A percentile compares a stretch with the other conserved stretches of the same genome.
phyloP scores from a whole-genome alignment of 441 rosid genomes.

The Raphanus hybrid region DNA sequence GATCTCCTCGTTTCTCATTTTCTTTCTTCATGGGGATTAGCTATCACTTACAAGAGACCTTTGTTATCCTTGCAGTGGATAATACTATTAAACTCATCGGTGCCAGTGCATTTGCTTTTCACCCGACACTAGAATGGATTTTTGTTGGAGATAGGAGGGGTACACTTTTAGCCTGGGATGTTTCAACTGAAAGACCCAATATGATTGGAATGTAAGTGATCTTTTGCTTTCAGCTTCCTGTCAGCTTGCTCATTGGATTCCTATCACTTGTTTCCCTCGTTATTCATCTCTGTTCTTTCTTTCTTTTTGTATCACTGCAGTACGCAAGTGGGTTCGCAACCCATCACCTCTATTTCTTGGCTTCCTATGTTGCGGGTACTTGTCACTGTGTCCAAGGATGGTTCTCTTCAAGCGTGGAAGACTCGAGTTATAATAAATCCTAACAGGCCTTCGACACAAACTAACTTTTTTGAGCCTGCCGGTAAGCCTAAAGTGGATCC shows the following conservation, averaged over 20 bases:
- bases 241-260: conserved; percentile 26
- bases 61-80: conserved; percentile 69
- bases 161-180: conserved; percentile 95
- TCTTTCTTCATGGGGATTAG: conserved; percentile 24
- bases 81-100: conserved; percentile 96
- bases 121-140: conserved; percentile 95
- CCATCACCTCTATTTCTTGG: conserved; percentile 94
- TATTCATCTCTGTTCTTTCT: conserved; percentile 33
- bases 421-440: conserved; percentile 84
- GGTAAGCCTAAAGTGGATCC: conserved; percentile 49
- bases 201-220: conserved; percentile 96
- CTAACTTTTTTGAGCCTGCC: conserved; percentile 95
- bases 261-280: not conserved
- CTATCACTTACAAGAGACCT: conserved; percentile 14
- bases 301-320: conserved; percentile 49
- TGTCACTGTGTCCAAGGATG: conserved; percentile 88
- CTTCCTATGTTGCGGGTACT: conserved; percentile 83
- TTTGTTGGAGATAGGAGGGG: conserved; percentile 99
- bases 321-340: conserved; percentile 96
- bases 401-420: conserved; percentile 95
- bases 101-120: conserved; percentile 97
- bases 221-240: conserved; percentile 23
- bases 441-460: conserved; percentile 92
- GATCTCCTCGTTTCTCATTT: conserved; percentile 13
- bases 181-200: conserved; percentile 95